Base-by-base conservation (phyloP, 805 yeast species). In the Tetrapisispora phaffii region DNA sequence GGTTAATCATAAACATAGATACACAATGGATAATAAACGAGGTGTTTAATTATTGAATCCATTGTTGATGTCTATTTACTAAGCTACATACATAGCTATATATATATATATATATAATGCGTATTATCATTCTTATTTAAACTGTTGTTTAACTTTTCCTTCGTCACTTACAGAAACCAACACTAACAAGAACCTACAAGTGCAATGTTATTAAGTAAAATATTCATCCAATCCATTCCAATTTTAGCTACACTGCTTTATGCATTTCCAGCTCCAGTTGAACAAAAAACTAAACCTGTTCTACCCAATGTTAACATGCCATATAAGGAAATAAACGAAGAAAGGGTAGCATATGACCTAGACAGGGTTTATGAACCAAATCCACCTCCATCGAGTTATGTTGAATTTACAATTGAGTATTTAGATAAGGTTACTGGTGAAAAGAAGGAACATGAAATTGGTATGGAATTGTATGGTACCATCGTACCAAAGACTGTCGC, bases 381-480 rank as follows among this genome's bases (percentile, higher is more conserved):
- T 37, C 68, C 68, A n/a, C 67, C 67, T 5, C 59, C 52, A 10
- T 57, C 62, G 0, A 53, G 51, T 41, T 47, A 52, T 24, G 56
- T 55, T 10, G 46, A 57, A 29, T 44, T 63, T 42, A 58, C 58
- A 22, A 36, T 62, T 22, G 56, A 54, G 34, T 62, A 56, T 42
- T 47, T 44, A 16, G 63, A 62, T 39, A 53, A 46, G 2, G 37
- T 41, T 4, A 17, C 41, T 7, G 38, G 51, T 15, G 41, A 48
- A 16, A 37, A 39, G 15, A 45, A 48, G 22, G 46, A 44, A 3
- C 45, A 47, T 15, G 64, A 66, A n/a, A 55, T 84, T 46, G 69
- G 72, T 10, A 56, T 84, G 16, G 89, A 82, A 0, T 56, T 84
- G 44, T 84, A 79, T 60, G 87, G 87, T 2, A 69, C 76, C 0